phyloP scores from a whole-genome alignment of 1,284 basidiomycete genomes.

The Papiliotrema nemorosa region DNA sequence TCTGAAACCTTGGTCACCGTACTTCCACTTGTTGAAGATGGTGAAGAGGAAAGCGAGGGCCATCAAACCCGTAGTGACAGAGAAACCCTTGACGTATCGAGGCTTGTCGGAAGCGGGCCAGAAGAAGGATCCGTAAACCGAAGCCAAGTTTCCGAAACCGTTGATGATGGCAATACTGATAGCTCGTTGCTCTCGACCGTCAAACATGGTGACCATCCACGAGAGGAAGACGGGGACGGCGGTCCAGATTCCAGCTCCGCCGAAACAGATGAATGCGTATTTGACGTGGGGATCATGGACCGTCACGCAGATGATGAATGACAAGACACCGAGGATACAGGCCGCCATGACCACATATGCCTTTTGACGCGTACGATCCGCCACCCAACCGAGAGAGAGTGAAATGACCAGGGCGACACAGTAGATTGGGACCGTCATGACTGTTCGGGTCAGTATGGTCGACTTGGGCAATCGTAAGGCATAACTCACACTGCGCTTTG shows the following conservation, averaged over 20 bases:
- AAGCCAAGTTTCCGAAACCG: constrained; percentile 24
- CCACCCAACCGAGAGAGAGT: constrained; percentile 35
- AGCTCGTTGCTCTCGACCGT: constrained; percentile 43
- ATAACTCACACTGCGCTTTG: constrained; percentile 38
- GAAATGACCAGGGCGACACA: constrained; percentile 44
- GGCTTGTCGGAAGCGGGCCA: constrained; percentile 41
- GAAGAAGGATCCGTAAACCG: constrained; percentile 47
- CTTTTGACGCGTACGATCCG: constrained; percentile 45
- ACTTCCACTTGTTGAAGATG: constrained; percentile 25
- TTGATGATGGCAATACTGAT: constrained; percentile 46
- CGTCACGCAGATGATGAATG: constrained; percentile 42
- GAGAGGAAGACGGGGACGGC: constrained; percentile 42
- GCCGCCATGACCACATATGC: constrained; percentile 40
- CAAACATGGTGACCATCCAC: constrained; percentile 47
- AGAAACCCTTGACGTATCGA: constrained; percentile 42
- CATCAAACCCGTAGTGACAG: constrained; percentile 38
- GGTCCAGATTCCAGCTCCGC: constrained; percentile 46
- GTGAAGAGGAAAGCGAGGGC: constrained; percentile 26
- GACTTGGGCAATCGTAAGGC: not conserved
- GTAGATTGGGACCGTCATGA: constrained; percentile 52
- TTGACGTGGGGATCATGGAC: constrained; percentile 31
- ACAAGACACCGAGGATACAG: constrained; percentile 21
- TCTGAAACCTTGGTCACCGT: constrained; percentile 33
- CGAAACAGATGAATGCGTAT: constrained; percentile 50
- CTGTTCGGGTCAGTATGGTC: constrained; percentile 8